A percentile compares a stretch with the other conserved stretches of the same genome.
These are phyloP conservation scores for Gamsiella multidivaricata DNA, from an alignment of 192 early-diverging fungal genomes.

Conservation along the genomic window DNA sequence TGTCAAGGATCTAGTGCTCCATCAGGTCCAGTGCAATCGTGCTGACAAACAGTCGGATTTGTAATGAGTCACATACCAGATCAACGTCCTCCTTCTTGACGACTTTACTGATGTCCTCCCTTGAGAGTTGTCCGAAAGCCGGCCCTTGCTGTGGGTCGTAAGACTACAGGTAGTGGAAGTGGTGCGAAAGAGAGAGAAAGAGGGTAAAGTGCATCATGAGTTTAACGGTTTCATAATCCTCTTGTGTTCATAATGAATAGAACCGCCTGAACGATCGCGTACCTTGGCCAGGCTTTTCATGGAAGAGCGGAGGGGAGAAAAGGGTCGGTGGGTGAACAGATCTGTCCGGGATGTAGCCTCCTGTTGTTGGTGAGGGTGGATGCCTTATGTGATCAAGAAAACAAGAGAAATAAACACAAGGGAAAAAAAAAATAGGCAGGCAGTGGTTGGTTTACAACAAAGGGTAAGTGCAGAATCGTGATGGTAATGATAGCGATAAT, in stretches of 20 bases:
- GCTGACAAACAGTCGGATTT: not conserved
- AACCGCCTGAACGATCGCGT: not conserved
- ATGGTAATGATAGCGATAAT: too few species aligned
- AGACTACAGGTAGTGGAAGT: slow-evolving; percentile 5
- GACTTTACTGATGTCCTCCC: slow-evolving; percentile 64
- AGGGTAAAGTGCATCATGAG: not conserved
- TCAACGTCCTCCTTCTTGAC: slow-evolving; percentile 54
- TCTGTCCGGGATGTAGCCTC: not conserved
- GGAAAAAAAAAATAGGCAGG: not conserved
- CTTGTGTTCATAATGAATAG: too few species aligned
- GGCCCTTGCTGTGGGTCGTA: slow-evolving; percentile 52
- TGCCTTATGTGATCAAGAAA: too few species aligned
- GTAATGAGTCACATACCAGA: slow-evolving; percentile 46
- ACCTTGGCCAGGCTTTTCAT: slow-evolving; percentile 46
- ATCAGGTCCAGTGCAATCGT: not conserved
- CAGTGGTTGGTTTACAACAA: not conserved
- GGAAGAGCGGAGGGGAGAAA: slow-evolving; percentile 14
- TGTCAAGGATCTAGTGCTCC: too few species aligned
- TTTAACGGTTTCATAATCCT: too few species aligned
- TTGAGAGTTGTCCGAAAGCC: slow-evolving; percentile 61
- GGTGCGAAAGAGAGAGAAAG: too few species aligned
- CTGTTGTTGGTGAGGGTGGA: not conserved
- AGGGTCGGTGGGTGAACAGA: not conserved
- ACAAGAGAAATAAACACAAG: not conserved
- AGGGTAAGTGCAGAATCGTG: too few species aligned